Base-by-base conservation (phyloP, 2,329 filamentous ascomycete genomes). In the Diaporthe citri region DNA sequence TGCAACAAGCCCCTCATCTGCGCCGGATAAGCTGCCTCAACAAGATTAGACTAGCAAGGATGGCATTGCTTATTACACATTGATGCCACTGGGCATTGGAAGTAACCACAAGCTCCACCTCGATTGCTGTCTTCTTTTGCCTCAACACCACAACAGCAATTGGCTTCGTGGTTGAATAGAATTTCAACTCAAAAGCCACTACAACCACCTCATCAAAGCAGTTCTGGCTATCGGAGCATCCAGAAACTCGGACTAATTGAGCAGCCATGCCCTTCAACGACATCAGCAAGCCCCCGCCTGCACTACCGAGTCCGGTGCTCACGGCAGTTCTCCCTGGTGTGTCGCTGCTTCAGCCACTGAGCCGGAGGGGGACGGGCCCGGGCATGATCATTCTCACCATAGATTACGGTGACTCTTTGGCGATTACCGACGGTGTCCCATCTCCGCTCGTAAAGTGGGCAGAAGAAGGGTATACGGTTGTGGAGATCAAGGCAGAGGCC, bases 1-100 rank as follows among this genome's bases (percentile, higher is more conserved):
- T 59, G 34, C 34, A 59, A 39, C 73, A 75, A 75, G 81, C 62
- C 78, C 84, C 78, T 85, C 3, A 82, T 84, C 74, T 85, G 87
- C 78, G 85, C 87, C 73, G 34, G 64, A 69, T 39, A 52, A 69
- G 34, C 36, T 52, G 64, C 64, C 64, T 69, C 34, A 28, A 55
- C 8, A 69, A 55, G 48, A 55, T 48, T 34, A 55, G 64, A 28
- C 64, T 69, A 69, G 64, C 64, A 69, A 69, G 64, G 64, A 34
- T 52, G 17, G 34, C 48, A 41, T 31, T 41, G 34, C 41, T 41
- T 15, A 41, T 41, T 22, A 69, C 28, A 41, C 15, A 12, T 10
- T 17, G n/a, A 41, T 28, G 31, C 36, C 15, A 55, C 34, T 41
- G 48, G 64, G n/a, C n/a, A 36, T 28, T 25, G 22, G 4, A 22